These are phyloP conservation scores for Candida nemodendra DNA, from an alignment of 805 yeast genomes.

Conservation along the genomic window DNA sequence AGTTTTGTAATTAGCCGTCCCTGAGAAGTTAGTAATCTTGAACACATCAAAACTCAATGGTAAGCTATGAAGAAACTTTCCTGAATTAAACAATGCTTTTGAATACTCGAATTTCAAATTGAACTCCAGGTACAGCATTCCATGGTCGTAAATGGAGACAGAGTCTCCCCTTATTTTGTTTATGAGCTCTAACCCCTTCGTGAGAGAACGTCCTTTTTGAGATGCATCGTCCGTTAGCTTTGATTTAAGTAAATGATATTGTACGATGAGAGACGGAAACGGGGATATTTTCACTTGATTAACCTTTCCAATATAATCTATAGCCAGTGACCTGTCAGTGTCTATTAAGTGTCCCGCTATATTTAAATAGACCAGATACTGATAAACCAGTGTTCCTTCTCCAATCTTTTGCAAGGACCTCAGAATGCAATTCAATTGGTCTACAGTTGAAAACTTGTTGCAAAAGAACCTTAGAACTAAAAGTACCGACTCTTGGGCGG, in stretches of 20 bases:
- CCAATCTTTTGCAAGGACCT: slow-evolving; percentile 11
- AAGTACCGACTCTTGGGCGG: slow-evolving; percentile 3
- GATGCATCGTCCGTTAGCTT: slow-evolving; percentile 5
- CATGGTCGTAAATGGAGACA: background rate
- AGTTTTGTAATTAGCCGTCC: slow-evolving; percentile 1
- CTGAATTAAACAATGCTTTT: slow-evolving; percentile 1
- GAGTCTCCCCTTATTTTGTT: background rate
- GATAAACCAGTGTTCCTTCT: slow-evolving; percentile 10
- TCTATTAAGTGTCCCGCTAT: slow-evolving; percentile 10
- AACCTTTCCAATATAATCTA: slow-evolving; percentile 9
- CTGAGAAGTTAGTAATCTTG: background rate
- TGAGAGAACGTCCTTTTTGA: slow-evolving; percentile 12
- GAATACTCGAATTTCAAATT: slow-evolving; percentile 8
- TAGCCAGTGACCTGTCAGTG: slow-evolving; percentile 3
- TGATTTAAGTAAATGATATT: slow-evolving; percentile 14
- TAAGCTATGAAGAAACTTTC: slow-evolving; percentile 2
- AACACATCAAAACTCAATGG: slow-evolving; percentile 4
- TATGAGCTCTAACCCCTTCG: slow-evolving; percentile 15
- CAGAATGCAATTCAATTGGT: slow-evolving; percentile 8
- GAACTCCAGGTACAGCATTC: slow-evolving; percentile 2
- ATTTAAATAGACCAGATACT: slow-evolving; percentile 10
- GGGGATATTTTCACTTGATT: slow-evolving; percentile 15
- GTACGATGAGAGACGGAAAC: slow-evolving; percentile 8
- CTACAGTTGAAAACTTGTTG: slow-evolving; percentile 3
- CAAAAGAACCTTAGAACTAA: slow-evolving; percentile 7